A percentile compares a stretch with the other conserved stretches of the same genome.
Conservation (phyloP, 495 filamentous ascomycete species). For the Copromyces sp. region DNA sequence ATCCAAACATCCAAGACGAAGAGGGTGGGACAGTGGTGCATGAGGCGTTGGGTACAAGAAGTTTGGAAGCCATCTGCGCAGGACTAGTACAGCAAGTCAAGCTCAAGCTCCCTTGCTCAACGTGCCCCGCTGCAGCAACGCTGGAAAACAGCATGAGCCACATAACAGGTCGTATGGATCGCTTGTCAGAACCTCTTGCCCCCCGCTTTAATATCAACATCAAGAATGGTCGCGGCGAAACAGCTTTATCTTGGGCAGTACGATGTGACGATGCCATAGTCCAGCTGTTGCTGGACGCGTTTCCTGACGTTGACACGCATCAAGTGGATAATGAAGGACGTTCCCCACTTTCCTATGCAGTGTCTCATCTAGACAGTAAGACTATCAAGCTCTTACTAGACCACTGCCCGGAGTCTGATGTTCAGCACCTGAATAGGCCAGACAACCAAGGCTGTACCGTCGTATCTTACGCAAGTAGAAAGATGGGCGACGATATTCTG, state of each 20-base stretch:
- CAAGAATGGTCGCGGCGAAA: not conserved
- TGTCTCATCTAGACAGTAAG: fast-evolving
- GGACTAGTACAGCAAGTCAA: not conserved
- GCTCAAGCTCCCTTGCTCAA: not conserved
- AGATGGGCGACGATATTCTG: fast-evolving
- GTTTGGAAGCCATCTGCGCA: not conserved
- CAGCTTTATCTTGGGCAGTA: fast-evolving
- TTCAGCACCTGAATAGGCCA: not conserved
- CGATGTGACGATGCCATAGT: not conserved
- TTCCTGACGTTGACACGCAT: not conserved
- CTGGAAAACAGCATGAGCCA: not conserved
- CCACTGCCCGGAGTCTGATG: not conserved
- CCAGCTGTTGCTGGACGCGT: not conserved
- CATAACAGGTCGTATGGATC: fast-evolving
- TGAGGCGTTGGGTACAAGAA: not conserved
- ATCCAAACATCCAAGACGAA: not conserved
- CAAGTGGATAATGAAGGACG: not conserved
- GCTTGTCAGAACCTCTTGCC: not conserved
- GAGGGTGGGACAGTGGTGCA: not conserved
- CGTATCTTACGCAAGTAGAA: not conserved
- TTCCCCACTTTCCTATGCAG: not conserved
- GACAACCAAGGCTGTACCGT: not conserved
- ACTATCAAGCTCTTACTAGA: not conserved
- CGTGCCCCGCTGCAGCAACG: not conserved
- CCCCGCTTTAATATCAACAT: not conserved